Evolutionary conservation across 345 rosid species (phyloP).

Genomic region (Lepidium sativum): DNA sequence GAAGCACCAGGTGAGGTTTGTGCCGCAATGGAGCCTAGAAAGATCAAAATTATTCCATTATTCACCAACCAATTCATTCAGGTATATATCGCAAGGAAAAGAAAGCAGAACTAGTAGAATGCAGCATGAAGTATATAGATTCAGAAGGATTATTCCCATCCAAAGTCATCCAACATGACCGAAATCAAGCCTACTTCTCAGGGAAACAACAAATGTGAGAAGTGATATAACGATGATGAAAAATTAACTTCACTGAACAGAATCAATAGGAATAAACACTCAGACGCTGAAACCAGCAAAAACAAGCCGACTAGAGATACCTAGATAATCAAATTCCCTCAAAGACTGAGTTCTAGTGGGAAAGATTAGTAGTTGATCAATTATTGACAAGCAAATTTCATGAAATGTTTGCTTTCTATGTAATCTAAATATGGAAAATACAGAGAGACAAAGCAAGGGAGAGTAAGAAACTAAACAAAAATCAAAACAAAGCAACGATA

Average conservation of each 20-base stretch:
- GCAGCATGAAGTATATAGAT: not conserved
- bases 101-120: not conserved
- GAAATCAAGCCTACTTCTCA: not conserved
- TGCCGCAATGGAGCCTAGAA: conserved; percentile 21
- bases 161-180: not conserved
- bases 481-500: not conserved
- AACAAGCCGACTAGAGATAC: not conserved
- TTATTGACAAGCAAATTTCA: not conserved
- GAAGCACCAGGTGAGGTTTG: conserved; percentile 20
- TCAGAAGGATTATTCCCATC: not conserved
- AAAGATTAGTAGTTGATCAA: not conserved
- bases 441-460: too few relatives aligned
- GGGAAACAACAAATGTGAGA: not conserved
- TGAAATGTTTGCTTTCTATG: too few relatives aligned
- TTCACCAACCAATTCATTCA: not conserved
- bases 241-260: not conserved
- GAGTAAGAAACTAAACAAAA: too few relatives aligned
- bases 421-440: not conserved
- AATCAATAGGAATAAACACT: not conserved
- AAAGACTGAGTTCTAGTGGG: not conserved
- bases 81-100: not conserved
- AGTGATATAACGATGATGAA: not conserved
- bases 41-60: not conserved
- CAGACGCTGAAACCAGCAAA: not conserved
- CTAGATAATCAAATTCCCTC: not conserved